phyloP scores from a whole-genome alignment of 2,329 filamentous ascomycete genomes.

The Zasmidium citrigriseum region DNA sequence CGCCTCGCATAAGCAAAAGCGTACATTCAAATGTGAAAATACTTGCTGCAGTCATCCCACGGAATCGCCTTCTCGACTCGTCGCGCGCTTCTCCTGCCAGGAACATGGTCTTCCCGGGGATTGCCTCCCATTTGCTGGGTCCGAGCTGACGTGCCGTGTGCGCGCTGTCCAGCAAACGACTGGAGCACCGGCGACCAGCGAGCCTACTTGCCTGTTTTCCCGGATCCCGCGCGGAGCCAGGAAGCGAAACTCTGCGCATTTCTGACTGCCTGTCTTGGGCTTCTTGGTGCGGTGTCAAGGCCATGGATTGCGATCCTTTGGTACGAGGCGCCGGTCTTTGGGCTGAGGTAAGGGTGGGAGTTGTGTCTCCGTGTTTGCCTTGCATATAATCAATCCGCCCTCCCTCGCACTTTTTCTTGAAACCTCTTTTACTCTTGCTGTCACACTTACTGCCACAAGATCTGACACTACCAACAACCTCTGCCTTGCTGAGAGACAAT shows the following conservation, averaged over 20 bases:
- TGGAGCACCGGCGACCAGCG: not conserved
- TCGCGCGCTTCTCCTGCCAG: not conserved
- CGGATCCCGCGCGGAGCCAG: constrained; percentile 13
- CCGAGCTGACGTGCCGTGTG: constrained; percentile 3
- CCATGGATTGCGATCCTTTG: constrained; percentile 6
- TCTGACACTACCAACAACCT: not conserved
- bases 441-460: constrained; percentile 1
- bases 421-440: not conserved
- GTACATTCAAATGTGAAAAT: not conserved
- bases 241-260: constrained; percentile 1
- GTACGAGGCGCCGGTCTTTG: not conserved
- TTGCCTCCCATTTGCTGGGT: constrained; percentile 5
- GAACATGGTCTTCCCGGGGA: not conserved
- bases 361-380: not conserved
- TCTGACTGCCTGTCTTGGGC: constrained; percentile 2
- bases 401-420: not conserved
- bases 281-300: constrained; percentile 5
- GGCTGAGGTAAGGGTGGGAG: constrained; percentile 6
- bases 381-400: constrained; percentile 15
- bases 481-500: not conserved
- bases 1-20: constrained; percentile 7
- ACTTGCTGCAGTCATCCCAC: not conserved
- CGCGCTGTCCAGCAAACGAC: not conserved
- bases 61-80: constrained; percentile 1
- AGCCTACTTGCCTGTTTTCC: not conserved